Evolutionary conservation across 2,329 filamentous ascomycete species (phyloP), one percentile per base, ranked within the genome.

Genomic region (Colletotrichum chlorophyti): DNA sequence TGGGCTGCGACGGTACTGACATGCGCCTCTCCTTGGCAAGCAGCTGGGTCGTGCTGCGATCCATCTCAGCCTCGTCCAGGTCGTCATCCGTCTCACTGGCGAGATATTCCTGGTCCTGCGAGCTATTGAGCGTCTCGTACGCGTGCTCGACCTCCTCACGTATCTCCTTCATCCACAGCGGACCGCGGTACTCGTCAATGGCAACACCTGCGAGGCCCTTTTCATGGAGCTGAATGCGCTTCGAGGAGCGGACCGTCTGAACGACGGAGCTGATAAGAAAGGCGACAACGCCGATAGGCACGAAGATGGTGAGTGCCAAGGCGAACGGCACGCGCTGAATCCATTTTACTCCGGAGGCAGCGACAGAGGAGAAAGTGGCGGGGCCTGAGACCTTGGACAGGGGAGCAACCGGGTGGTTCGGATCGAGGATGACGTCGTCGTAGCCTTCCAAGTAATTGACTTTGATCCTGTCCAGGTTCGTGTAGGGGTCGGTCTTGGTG

Each of bases 171-270:
- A 94, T 84, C 66, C 92, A 82, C 9, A 95, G 76, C 0, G 91
- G 91, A 24, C 66, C 63, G 17, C 90, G 85, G 68, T 96, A 97
- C 45, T 86, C 83, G 14, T 84, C 80, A 14, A 91, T 80, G 51
- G 87, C 81, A 51, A 91, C 80, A 6, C 88, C 90, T 0, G 85
- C 85, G 49, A 87, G 79, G 12, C 90, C 90, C 48, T 82, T 78
- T 69, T 94, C 89, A 68, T 98, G 91, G 2, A 91, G 76, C 52
- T 83, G 83, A 54, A 96, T 94, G 37, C 94, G 86, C 60, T 86
- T 83, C 5, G 83, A 83, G 68, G 91, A 96, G 62, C 87, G 84
- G 46, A 91, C 76, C 1, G 88, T 93, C 71, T 97, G 93, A 26
- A 95, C 78, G 6, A 82, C 85, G 1, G 91, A 86, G 70, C 93